A percentile compares a stretch with the other conserved stretches of the same genome.
phyloP scores from a whole-genome alignment of 768 basidiomycete genomes.

The Vishniacozyma victoriae region DNA sequence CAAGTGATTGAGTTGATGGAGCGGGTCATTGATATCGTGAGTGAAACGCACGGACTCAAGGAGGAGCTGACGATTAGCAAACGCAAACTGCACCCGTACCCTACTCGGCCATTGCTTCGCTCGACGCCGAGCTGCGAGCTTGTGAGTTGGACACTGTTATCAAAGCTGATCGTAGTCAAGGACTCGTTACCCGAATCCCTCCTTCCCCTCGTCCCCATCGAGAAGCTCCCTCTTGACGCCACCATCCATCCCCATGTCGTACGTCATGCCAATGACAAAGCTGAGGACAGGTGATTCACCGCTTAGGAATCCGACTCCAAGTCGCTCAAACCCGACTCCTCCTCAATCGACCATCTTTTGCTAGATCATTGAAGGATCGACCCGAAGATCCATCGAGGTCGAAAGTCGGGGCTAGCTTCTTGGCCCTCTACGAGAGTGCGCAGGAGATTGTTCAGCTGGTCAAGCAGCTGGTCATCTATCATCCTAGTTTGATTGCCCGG shows the following conservation, averaged over 20 bases:
- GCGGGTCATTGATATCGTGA: constrained; percentile 37
- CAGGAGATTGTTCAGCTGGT: constrained; percentile 44
- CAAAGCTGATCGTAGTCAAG: constrained; percentile 21
- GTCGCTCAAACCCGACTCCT: constrained; percentile 39
- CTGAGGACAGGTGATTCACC: constrained; percentile 32
- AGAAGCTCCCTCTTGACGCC: constrained; percentile 27
- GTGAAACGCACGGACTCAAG: constrained; percentile 2
- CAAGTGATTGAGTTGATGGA: constrained; percentile 34
- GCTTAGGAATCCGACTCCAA: constrained; percentile 38
- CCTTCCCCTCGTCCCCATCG: constrained; percentile 29
- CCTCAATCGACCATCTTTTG: constrained; percentile 41
- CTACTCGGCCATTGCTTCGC: constrained; percentile 24
- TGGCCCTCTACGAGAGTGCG: constrained; percentile 38
- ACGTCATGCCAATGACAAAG: not conserved
- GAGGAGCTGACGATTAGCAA: constrained; percentile 16
- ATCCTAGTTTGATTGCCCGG: constrained; percentile 39
- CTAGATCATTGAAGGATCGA: constrained; percentile 34
- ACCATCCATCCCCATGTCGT: constrained; percentile 41
- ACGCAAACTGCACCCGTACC: constrained; percentile 34
- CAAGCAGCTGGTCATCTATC: constrained; percentile 42
- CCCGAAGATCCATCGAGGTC: constrained; percentile 35
- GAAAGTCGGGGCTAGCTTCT: constrained; percentile 30
- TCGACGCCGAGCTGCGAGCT: constrained; percentile 36
- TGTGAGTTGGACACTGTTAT: constrained; percentile 16
- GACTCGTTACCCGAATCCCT: constrained; percentile 31